Conservation (phyloP, 108 stramenopile genomes). For the Nitzschia sp. region DNA sequence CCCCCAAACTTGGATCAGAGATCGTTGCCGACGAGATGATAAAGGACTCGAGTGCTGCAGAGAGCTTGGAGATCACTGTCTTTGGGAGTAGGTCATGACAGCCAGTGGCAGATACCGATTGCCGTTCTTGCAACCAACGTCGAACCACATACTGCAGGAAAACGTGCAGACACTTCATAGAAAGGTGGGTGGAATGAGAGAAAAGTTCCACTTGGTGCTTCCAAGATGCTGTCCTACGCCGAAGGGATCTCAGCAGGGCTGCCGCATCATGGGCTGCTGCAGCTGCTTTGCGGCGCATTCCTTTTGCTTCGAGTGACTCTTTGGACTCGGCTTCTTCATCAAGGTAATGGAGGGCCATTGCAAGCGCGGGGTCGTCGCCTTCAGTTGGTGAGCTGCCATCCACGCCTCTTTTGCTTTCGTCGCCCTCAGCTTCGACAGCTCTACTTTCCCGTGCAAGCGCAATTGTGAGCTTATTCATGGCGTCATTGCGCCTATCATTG, state of each 20-base stretch:
- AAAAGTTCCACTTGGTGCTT: slow-evolving; percentile 56
- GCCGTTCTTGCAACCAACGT: slow-evolving; percentile 26
- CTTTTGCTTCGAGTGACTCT: slow-evolving; percentile 69
- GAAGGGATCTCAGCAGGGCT: slow-evolving; percentile 45
- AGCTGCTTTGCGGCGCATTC: slow-evolving; percentile 81
- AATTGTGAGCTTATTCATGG: slow-evolving; percentile 41
- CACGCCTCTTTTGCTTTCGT: slow-evolving; percentile 14
- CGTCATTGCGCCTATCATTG: slow-evolving; percentile 37
- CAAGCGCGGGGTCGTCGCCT: slow-evolving; percentile 65
- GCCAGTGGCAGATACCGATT: slow-evolving; percentile 14
- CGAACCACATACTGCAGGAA: slow-evolving; percentile 46
- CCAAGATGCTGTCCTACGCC: slow-evolving; percentile 55
- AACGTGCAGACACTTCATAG: slow-evolving; percentile 50
- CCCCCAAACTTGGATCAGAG: slow-evolving; percentile 11
- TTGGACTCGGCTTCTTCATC: slow-evolving; percentile 46
- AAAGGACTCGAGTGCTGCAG: slow-evolving; percentile 20
- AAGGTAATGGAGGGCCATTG: slow-evolving; percentile 48
- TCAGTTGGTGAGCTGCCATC: slow-evolving; percentile 42
- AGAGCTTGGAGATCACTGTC: slow-evolving; percentile 32
- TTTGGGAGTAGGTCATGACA: slow-evolving; percentile 30
- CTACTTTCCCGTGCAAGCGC: slow-evolving; percentile 26
- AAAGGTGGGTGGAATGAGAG: slow-evolving; percentile 39
- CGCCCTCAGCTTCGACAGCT: slow-evolving; percentile 8
- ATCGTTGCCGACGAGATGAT: slow-evolving; percentile 10
- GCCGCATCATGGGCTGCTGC: slow-evolving; percentile 79